Conservation (phyloP, 2,329 filamentous ascomycete genomes). For the Diaporthe amygdali region DNA sequence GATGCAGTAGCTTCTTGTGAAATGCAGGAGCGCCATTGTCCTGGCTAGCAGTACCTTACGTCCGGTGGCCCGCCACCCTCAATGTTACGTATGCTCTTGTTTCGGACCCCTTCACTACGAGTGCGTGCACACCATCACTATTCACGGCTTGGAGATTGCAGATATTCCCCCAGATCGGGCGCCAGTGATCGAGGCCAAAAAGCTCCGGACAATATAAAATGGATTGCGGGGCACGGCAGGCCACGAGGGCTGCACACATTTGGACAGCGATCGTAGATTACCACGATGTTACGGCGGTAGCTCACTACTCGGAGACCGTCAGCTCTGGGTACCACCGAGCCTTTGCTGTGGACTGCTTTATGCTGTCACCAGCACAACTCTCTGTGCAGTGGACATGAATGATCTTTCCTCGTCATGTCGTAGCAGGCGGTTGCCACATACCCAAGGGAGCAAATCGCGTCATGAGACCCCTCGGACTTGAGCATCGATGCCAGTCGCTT, state of each 20-base stretch:
- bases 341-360: not conserved
- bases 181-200: not conserved
- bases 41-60: not conserved
- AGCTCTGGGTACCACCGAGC: not conserved
- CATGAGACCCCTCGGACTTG: slow-evolving; percentile 5
- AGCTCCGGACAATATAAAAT: slow-evolving; percentile 6
- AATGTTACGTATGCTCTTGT: not conserved
- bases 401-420: not conserved
- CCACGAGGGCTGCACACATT: slow-evolving; percentile 12
- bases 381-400: not conserved
- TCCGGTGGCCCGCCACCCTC: not conserved
- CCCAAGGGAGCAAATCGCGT: not conserved
- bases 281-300: not conserved
- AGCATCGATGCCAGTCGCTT: not conserved
- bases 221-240: slow-evolving; percentile 1
- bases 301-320: not conserved
- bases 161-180: not conserved
- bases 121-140: slow-evolving; percentile 7
- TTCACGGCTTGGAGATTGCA: not conserved
- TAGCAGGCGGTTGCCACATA: not conserved
- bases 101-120: not conserved
- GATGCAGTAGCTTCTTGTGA: not conserved
- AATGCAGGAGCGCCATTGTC: not conserved
- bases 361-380: not conserved
- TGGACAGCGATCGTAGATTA: not conserved